These are phyloP conservation scores for Baudoinia panamericana DNA, from an alignment of 495 filamentous ascomycete genomes.

Conservation along the genomic window DNA sequence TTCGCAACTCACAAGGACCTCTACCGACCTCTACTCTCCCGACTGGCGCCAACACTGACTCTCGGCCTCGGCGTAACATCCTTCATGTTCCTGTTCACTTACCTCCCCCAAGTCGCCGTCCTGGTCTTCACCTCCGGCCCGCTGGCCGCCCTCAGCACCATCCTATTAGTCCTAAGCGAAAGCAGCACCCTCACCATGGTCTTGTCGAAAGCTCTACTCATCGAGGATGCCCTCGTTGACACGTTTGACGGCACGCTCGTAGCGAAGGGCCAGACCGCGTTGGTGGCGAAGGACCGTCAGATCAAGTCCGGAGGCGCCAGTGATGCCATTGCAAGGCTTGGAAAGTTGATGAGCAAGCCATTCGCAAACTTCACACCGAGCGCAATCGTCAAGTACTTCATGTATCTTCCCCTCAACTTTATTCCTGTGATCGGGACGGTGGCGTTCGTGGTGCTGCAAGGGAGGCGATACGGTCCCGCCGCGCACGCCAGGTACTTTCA, in stretches of 20 bases:
- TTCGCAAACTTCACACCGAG: conserved; percentile 52
- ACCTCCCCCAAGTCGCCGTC: conserved; percentile 73
- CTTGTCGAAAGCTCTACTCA: conserved; percentile 59
- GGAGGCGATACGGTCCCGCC: conserved; percentile 40
- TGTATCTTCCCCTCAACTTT: conserved; percentile 82
- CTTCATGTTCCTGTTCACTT: conserved; percentile 74
- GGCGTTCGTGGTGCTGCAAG: conserved; percentile 66
- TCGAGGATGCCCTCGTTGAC: conserved; percentile 70
- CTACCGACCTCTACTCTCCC: conserved; percentile 54
- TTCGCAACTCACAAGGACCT: conserved; percentile 51
- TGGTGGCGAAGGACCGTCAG: conserved; percentile 63
- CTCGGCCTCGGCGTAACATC: conserved; percentile 29
- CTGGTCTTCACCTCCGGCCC: conserved; percentile 78
- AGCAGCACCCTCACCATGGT: conserved; percentile 64
- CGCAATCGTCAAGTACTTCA: conserved; percentile 52
- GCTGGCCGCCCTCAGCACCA: conserved; percentile 62
- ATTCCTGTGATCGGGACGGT: conserved; percentile 79
- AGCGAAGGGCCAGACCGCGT: conserved; percentile 27
- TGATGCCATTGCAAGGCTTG: conserved; percentile 55
- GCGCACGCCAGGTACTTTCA: conserved; percentile 66
- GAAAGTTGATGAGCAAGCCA: conserved; percentile 56
- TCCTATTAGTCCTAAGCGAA: conserved; percentile 68
- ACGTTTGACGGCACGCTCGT: conserved; percentile 66
- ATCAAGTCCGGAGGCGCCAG: conserved; percentile 40
- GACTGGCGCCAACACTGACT: conserved; percentile 42